These are phyloP conservation scores for Tephrocybe rancida DNA, from an alignment of 768 basidiomycete genomes.

Conservation along the genomic window DNA sequence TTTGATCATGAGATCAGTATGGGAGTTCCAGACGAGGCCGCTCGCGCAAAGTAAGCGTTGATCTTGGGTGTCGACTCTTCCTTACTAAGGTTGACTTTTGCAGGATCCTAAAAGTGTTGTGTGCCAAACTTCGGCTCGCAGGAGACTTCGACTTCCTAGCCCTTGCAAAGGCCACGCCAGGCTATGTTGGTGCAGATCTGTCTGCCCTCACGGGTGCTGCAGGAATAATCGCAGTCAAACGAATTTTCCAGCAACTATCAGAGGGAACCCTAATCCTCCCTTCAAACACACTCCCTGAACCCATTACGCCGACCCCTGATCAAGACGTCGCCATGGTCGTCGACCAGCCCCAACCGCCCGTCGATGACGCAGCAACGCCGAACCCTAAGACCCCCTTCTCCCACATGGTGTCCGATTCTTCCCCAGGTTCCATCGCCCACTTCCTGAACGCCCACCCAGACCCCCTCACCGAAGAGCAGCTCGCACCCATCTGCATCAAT, in stretches of 20 bases:
- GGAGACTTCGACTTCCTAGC: constrained; percentile 86
- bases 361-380: constrained; percentile 1
- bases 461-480: constrained; percentile 76
- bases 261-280: constrained; percentile 62
- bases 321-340: constrained; percentile 46
- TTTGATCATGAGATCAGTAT: constrained; percentile 99
- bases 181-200: constrained; percentile 96
- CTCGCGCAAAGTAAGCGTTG: constrained; percentile 76
- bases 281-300: constrained; percentile 33
- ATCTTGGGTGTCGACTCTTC: background rate
- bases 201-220: constrained; percentile 90
- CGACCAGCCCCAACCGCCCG: constrained; percentile 29
- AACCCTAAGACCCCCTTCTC: constrained; percentile 12
- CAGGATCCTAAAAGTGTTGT: constrained; percentile 86
- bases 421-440: constrained; percentile 73
- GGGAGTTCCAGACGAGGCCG: constrained; percentile 94
- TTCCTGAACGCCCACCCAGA: constrained; percentile 89
- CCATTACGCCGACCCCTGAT: constrained; percentile 17
- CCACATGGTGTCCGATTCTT: constrained; percentile 37
- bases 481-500: constrained; percentile 81
- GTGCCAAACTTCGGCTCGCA: constrained; percentile 78
- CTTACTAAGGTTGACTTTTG: background rate
- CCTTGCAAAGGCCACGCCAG: constrained; percentile 92
- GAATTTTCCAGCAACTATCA: constrained; percentile 85
- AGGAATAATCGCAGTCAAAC: constrained; percentile 94